These are phyloP conservation scores for Tylopilus balloui DNA, from an alignment of 768 basidiomycete genomes.

Conservation along the genomic window DNA sequence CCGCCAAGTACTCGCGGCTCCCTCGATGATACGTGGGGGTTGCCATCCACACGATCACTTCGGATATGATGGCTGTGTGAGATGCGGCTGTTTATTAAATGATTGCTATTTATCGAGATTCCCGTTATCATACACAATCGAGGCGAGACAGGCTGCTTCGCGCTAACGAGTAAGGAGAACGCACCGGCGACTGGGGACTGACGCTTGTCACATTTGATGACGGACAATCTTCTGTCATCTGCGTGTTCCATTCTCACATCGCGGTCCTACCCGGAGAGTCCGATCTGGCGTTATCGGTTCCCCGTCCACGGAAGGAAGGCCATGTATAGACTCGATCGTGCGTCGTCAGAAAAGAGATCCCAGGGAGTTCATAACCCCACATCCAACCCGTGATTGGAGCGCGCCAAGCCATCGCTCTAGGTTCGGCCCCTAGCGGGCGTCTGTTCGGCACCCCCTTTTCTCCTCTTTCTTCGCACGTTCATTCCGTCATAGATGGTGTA, in stretches of 20 bases:
- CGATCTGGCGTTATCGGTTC: background rate
- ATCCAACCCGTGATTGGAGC: background rate
- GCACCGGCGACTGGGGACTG: too few relatives aligned
- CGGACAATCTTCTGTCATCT: too few relatives aligned
- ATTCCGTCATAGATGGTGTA: slow-evolving; percentile 6
- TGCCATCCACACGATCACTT: slow-evolving; percentile 28
- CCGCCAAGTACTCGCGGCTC: slow-evolving; percentile 1
- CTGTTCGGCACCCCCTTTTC: background rate
- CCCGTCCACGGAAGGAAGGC: slow-evolving; percentile 2
- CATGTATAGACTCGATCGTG: too few relatives aligned
- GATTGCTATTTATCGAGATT: slow-evolving; percentile 19
- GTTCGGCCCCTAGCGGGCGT: background rate
- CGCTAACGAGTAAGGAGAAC: background rate
- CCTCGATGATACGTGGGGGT: too few relatives aligned
- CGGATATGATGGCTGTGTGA: slow-evolving; percentile 21
- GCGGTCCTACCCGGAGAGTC: slow-evolving; percentile 2
- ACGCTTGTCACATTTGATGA: too few relatives aligned
- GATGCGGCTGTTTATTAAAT: slow-evolving; percentile 5
- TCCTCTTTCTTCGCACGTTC: slow-evolving; percentile 9
- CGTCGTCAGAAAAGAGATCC: background rate
- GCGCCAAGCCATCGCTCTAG: background rate
- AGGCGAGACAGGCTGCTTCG: background rate
- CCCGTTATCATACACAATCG: slow-evolving; percentile 4
- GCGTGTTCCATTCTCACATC: slow-evolving; percentile 16
- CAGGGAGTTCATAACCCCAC: too few relatives aligned